Evolutionary conservation across 306 rosid genomes (phyloP), one percentile per base, ranked within the genome.

Genomic region (Corylus heterophylla): DNA sequence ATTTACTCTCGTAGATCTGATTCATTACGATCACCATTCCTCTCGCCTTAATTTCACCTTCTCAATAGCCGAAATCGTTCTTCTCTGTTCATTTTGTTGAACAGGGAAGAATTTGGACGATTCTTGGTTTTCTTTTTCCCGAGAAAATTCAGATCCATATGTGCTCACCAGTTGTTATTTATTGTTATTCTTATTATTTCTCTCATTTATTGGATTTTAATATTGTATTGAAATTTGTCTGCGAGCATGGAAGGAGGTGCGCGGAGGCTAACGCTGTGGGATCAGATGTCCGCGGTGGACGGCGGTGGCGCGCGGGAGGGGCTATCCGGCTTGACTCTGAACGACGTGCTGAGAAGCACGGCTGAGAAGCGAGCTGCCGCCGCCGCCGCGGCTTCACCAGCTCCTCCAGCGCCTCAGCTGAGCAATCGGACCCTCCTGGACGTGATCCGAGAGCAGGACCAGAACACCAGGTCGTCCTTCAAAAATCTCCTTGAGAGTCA

Each of bases 251-350:
- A 86, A 89, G 86, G 90, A 76, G 84, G 68, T 87, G 84, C 85
- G 86, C 89, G 83, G 89, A 88, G 96, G 74, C 7, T 84, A 45
- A 86, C 90, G 49, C 85, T 92, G 54, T 83, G 81, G 61, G 97
- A 95, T 39, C 94, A 91, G 87, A 92, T 95, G 98, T 86, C 92
- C 64, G 90, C 88, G 20, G 83, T 69, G 1, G 81, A 86, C 27
- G 84, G 83, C 87, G 69, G 86, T 86, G 64, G 85, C 54, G 27
- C 42, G 25, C 82, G 90, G 48, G 82, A 82, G 48, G 35, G 87
- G 6, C 76, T 80, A 17, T 74, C 90, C 7, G 91, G 96, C 54
- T 85, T 89, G 83, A 90, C 90, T 27, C 94, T 95, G 12, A 83
- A 87, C 80, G 97, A 83, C 74, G 75, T 90, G 1, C 77, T 91